Conservation (phyloP, 192 early-diverging fungal genomes). For the Coemansia sp. region DNA sequence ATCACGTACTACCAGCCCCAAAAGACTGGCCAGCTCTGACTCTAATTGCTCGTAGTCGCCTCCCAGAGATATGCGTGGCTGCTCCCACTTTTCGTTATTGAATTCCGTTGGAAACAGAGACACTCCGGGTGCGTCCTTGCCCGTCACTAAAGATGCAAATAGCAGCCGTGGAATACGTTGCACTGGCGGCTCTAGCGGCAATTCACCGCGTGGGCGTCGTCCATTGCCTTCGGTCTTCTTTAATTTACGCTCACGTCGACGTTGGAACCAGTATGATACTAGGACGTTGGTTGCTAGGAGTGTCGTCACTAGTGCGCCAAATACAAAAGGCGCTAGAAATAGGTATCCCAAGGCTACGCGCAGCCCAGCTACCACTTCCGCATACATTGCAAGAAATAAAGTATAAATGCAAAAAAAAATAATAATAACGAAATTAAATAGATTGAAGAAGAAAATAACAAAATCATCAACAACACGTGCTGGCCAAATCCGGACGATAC, state of each 20-base stretch:
- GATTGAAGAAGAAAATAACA: not conserved
- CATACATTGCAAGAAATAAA: conserved; percentile 2
- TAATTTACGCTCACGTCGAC: conserved; percentile 17
- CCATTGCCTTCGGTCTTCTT: not conserved
- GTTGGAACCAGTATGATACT: conserved; percentile 52
- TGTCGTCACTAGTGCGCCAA: conserved; percentile 17
- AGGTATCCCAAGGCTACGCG: conserved; percentile 28
- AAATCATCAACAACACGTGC: not conserved
- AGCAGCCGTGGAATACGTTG: conserved; percentile 28
- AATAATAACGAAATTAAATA: not conserved
- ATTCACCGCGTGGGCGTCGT: not conserved
- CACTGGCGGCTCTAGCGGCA: conserved; percentile 34
- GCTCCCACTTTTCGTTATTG: not conserved
- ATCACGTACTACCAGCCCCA: conserved; percentile 48
- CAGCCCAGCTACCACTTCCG: conserved; percentile 12
- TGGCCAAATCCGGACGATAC: not conserved
- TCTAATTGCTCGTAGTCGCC: conserved; percentile 5
- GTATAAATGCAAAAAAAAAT: not conserved
- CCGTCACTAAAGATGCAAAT: conserved; percentile 11
- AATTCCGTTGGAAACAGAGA: conserved; percentile 23
- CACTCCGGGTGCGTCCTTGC: not conserved
- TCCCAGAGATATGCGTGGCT: conserved; percentile 2
- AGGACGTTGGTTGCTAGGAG: conserved; percentile 44
- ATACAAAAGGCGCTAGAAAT: conserved; percentile 24
- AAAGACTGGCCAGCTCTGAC: conserved; percentile 1